Conservation (phyloP, 805 yeast species). For the Yueomyces sinensis region DNA sequence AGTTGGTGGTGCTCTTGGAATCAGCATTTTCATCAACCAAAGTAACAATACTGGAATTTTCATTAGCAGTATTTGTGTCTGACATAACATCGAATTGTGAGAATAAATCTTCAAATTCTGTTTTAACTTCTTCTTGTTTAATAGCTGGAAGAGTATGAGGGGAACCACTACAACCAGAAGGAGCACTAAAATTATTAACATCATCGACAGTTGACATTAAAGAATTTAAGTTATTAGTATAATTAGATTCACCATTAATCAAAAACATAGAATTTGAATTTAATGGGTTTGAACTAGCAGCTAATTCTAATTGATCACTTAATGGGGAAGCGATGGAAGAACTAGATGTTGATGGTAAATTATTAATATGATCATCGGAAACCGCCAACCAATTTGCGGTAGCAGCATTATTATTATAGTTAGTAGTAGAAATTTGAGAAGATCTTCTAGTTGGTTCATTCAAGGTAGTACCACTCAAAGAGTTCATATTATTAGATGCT, state of each 20-base stretch:
- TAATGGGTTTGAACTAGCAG: not conserved
- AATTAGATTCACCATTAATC: not conserved
- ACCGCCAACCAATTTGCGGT: constrained; percentile 16
- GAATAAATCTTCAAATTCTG: not conserved
- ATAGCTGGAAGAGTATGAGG: not conserved
- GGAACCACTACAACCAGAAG: not conserved
- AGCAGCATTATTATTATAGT: not conserved
- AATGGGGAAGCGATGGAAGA: constrained; percentile 13
- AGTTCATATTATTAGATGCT: not conserved
- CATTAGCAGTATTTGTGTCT: not conserved
- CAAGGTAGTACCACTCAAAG: too few relatives aligned
- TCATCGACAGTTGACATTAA: not conserved
- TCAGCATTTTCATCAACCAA: not conserved
- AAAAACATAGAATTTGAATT: not conserved
- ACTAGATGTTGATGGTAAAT: constrained; percentile 14
- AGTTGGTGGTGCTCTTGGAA: not conserved
- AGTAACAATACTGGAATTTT: not conserved
- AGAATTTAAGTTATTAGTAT: not conserved
- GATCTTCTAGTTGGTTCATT: too few relatives aligned
- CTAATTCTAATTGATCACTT: constrained; percentile 2
- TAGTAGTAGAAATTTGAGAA: not conserved
- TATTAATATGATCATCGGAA: constrained; percentile 9
- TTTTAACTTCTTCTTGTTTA: constrained; percentile 1
- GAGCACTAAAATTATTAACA: not conserved
- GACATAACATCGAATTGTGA: not conserved